phyloP scores from a whole-genome alignment of 1,284 basidiomycete genomes.

The Fomitopsis schrenkii region DNA sequence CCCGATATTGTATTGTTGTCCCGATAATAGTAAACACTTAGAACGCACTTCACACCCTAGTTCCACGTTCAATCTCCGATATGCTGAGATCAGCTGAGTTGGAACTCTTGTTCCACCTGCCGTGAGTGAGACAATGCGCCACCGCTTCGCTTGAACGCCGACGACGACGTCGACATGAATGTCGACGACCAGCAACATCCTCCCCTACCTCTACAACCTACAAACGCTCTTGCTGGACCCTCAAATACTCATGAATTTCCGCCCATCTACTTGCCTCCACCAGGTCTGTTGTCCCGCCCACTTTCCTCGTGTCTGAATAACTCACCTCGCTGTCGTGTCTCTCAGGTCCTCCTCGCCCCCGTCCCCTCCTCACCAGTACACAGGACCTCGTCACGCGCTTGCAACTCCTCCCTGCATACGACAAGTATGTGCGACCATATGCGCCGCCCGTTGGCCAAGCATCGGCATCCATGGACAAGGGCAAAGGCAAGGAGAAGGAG shows the following conservation, averaged over 20 bases:
- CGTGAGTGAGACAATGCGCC: not conserved
- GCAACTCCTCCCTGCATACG: conserved; percentile 62
- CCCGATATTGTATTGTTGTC: too few species aligned
- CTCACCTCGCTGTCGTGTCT: conserved; percentile 11
- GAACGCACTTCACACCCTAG: too few species aligned
- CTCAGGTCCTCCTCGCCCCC: conserved; percentile 42
- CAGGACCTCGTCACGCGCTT: conserved; percentile 72
- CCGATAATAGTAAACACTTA: too few species aligned
- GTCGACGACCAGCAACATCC: conserved; percentile 20
- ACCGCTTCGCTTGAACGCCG: conserved; percentile 7
- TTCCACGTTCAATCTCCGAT: too few species aligned
- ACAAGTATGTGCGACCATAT: conserved; percentile 67
- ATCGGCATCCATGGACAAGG: conserved; percentile 42
- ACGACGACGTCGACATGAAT: conserved; percentile 26
- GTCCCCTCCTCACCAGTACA: conserved; percentile 57
- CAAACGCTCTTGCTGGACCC: conserved; percentile 33
- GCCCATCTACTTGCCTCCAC: conserved; percentile 28
- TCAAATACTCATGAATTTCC: conserved; percentile 24
- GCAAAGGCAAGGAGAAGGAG: conserved; percentile 60
- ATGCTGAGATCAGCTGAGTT: not conserved
- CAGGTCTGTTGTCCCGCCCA: conserved; percentile 22
- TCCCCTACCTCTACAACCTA: conserved; percentile 17
- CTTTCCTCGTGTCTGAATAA: conserved; percentile 8
- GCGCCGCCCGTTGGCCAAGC: conserved; percentile 25
- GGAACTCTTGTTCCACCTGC: not conserved